Conservation (phyloP, 805 yeast genomes). For the Yamadazyma endophytica region DNA sequence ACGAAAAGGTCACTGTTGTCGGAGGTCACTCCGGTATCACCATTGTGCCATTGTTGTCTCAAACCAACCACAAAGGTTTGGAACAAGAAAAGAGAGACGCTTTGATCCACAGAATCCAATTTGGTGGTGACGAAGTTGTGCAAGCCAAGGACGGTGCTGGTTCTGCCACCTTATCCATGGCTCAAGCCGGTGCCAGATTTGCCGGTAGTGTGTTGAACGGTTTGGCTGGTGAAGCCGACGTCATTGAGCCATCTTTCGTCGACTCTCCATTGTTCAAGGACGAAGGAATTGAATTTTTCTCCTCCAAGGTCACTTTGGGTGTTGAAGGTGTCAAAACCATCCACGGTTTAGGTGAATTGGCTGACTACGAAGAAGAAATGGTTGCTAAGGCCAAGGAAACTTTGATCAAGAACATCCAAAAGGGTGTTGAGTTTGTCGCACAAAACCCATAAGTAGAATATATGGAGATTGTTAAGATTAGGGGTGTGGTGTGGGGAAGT, state of each 20-base stretch:
- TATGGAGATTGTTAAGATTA: neutral
- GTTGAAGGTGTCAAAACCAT: conserved; percentile 81
- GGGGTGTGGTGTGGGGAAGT: too few relatives aligned
- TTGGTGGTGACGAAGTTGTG: conserved; percentile 95
- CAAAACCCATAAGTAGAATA: conserved; percentile 50
- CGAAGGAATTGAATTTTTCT: conserved; percentile 96
- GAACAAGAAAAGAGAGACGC: conserved; percentile 35
- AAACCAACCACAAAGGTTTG: conserved; percentile 64
- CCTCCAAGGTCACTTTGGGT: conserved; percentile 91
- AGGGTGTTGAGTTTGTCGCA: conserved; percentile 87
- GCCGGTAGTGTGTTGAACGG: conserved; percentile 63
- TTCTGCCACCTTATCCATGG: conserved; percentile 91
- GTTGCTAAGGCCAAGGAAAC: conserved; percentile 83
- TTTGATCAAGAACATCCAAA: conserved; percentile 82
- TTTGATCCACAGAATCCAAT: conserved; percentile 84
- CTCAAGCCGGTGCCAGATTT: conserved; percentile 82
- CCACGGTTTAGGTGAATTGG: conserved; percentile 71
- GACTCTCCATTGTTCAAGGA: conserved; percentile 77
- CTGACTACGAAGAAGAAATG: conserved; percentile 79
- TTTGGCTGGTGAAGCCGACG: conserved; percentile 58
- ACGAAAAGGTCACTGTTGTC: conserved; percentile 79
- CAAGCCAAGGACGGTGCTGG: conserved; percentile 93
- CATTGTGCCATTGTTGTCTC: conserved; percentile 89
- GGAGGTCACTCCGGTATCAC: conserved; percentile 98
- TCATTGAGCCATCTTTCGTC: conserved; percentile 66